phyloP scores from a whole-genome alignment of 805 yeast genomes.

The Ogataea salicorniae region DNA sequence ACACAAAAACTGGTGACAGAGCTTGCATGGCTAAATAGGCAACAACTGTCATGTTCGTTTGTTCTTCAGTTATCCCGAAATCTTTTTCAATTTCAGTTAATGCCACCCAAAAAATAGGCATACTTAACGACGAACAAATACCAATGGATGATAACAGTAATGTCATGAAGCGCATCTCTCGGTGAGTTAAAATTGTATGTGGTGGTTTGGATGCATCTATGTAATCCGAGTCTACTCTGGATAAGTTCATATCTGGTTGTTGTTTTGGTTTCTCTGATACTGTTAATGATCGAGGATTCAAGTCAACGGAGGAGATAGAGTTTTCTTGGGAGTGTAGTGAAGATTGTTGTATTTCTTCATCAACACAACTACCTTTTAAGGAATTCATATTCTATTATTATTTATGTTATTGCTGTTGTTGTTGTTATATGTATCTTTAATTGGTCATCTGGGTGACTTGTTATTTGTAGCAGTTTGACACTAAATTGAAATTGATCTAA shows the following conservation, averaged over 20 bases:
- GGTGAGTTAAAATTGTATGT: constrained; percentile 39
- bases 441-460: no score
- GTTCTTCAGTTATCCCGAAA: constrained; percentile 52
- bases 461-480: no score
- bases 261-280: background rate
- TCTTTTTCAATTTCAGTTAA: constrained; percentile 49
- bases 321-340: no score
- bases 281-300: background rate
- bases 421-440: no score
- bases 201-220: constrained; percentile 17
- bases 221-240: background rate
- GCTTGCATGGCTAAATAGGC: constrained; percentile 77
- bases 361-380: no score
- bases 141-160: constrained; percentile 43
- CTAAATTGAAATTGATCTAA: no score
- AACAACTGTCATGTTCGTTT: constrained; percentile 67
- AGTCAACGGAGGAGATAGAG: no score
- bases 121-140: constrained; percentile 63
- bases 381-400: no score
- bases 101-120: constrained; percentile 80
- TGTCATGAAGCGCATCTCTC: constrained; percentile 39
- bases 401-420: no score
- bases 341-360: no score
- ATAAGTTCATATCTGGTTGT: background rate
- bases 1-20: constrained; percentile 62